Percentiles rank a stretch among this genome's conserved stretches.
Conservation (phyloP, 1,139 yeast genomes). For the Diutina pseudorugosa region DNA sequence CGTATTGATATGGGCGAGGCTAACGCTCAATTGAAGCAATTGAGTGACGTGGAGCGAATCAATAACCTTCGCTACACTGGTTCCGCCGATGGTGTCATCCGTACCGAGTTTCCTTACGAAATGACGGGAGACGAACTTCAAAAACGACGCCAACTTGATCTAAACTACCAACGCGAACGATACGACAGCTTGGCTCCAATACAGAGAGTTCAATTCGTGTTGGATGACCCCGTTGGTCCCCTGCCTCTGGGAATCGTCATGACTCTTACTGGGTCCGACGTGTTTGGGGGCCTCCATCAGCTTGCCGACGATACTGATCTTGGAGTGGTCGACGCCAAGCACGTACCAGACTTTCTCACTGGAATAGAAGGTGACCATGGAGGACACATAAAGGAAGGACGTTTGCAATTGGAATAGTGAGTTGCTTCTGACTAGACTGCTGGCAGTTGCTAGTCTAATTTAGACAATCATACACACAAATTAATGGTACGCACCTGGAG, state of each 20-base stretch:
- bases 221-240: slow-evolving; percentile 17
- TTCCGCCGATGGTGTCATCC: not conserved
- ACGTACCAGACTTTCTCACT: slow-evolving; percentile 65
- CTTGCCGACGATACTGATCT: slow-evolving; percentile 27
- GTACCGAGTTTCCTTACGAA: not conserved
- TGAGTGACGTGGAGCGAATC: slow-evolving; percentile 8
- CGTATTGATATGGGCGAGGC: not conserved
- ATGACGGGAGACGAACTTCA: not conserved
- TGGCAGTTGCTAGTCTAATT: not conserved
- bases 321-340: slow-evolving; percentile 33
- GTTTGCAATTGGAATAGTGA: slow-evolving; percentile 21
- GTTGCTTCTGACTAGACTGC: not conserved
- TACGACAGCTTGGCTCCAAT: slow-evolving; percentile 44
- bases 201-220: slow-evolving; percentile 33
- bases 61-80: slow-evolving; percentile 3
- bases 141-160: slow-evolving; percentile 8
- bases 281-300: slow-evolving; percentile 72
- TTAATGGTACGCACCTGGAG: too few relatives aligned
- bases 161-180: slow-evolving; percentile 14
- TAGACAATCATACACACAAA: not conserved
- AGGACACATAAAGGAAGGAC: slow-evolving; percentile 30
- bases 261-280: slow-evolving; percentile 56
- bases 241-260: slow-evolving; percentile 26
- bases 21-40: slow-evolving; percentile 7
- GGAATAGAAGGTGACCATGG: slow-evolving; percentile 49